Percentiles rank a stretch among this genome's conserved stretches.
Conservation (phyloP, 768 basidiomycete species). For the Serendipita vermifera region DNA sequence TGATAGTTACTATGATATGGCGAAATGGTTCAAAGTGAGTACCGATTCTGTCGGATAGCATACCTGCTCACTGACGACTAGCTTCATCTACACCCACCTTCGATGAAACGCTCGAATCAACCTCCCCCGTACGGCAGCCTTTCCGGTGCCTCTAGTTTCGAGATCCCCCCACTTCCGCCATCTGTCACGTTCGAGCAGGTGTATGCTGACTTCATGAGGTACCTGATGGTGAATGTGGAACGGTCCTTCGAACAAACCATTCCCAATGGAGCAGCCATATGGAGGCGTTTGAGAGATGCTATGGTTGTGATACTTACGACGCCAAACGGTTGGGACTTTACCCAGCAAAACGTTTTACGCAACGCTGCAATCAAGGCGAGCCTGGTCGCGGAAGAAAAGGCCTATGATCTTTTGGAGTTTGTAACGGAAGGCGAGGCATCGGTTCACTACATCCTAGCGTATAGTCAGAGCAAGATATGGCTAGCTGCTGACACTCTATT, state of each 20-base stretch:
- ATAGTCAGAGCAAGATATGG: not conserved
- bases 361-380: conserved; percentile 19
- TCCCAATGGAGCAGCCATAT: conserved; percentile 15
- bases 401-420: conserved; percentile 15
- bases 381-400: conserved; percentile 16
- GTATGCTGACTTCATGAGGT: conserved; percentile 20
- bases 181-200: conserved; percentile 12
- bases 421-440: conserved; percentile 13
- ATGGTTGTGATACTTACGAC: conserved; percentile 21
- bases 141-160: too few species aligned
- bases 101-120: conserved; percentile 7
- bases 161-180: conserved; percentile 10
- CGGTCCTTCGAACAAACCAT: conserved; percentile 19
- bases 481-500: not conserved
- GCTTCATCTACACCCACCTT: conserved; percentile 11
- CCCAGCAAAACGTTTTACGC: conserved; percentile 23
- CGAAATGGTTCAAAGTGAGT: conserved; percentile 7
- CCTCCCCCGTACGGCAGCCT: not conserved
- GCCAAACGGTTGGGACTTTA: conserved; percentile 25
- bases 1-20: not conserved
- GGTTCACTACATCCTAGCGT: conserved; percentile 14
- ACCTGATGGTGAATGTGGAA: conserved; percentile 20
- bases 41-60: not conserved
- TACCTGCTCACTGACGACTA: not conserved
- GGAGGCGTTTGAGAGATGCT: conserved; percentile 18